Evolutionary conservation across 129 eudicot genomes (phyloP).

Genomic region (Solidago caesia): DNA sequence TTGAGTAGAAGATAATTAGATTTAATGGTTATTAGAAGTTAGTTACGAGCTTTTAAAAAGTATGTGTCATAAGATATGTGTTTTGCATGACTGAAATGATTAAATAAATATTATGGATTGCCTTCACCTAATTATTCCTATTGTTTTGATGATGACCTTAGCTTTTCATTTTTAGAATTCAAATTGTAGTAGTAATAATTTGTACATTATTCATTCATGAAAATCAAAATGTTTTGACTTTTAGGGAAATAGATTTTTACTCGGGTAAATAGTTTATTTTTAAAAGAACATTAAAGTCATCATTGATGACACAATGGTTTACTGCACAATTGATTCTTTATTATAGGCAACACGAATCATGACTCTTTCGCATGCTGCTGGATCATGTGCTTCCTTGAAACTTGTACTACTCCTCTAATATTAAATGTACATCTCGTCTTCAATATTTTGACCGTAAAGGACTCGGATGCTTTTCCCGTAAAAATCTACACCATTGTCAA

Average conservation of each 20-base stretch:
- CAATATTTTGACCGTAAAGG: background rate
- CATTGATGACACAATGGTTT: conserved; percentile 37
- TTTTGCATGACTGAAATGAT: background rate
- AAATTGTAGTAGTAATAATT: background rate
- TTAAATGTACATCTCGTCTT: conserved; percentile 7
- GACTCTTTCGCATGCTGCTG: conserved; percentile 36
- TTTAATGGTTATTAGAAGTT: background rate
- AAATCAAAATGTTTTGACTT: conserved; percentile 14
- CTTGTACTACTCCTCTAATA: conserved; percentile 8
- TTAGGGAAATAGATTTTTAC: background rate
- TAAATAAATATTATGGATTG: background rate
- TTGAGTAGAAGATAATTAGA: conserved; percentile 1
- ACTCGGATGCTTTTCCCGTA: background rate
- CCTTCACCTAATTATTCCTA: background rate
- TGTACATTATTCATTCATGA: conserved; percentile 2
- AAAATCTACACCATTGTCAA: background rate
- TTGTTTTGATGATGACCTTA: background rate
- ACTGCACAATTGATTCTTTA: conserved; percentile 34
- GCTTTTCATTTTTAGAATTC: background rate
- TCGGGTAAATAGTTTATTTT: conserved; percentile 16
- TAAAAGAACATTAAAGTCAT: conserved; percentile 33
- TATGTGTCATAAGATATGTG: background rate
- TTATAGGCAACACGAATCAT: conserved; percentile 34
- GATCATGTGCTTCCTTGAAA: conserved; percentile 32
- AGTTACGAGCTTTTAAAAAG: conserved; percentile 20